Evolutionary conservation across 2,329 filamentous ascomycete species (phyloP), one percentile per base, ranked within the genome.

Genomic region (Alternaria postmessia): DNA sequence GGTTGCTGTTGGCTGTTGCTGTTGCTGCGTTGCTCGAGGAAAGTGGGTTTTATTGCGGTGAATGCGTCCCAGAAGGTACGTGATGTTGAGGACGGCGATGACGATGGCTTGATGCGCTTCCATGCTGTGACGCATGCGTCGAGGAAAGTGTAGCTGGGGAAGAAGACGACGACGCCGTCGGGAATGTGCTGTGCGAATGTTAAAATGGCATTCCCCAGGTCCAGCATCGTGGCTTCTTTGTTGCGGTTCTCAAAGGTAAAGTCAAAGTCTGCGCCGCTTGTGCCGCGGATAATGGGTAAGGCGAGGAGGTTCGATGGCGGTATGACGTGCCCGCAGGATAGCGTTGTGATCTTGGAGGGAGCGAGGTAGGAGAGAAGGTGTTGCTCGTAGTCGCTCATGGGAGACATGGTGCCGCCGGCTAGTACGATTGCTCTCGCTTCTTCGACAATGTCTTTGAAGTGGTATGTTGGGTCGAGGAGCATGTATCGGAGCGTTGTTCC

Each of bases 341-440:
- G 86, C 0, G 92, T 97, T 9, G 86, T 89, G 44, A 98, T 86
- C 57, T 87, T 87, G 0, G 82, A 78, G 0, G 84, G 68, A 0
- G 86, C 75, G 0, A 97, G 78, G 49, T 91, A 90, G 0, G 94
- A 91, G 63, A 99, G 95, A 0, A 99, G 84, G 70, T 97, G 92
- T 4, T 90, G 86, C 36, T 86, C 89, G 78, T 97, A 99, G 79
- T 98, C 95, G 24, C 90, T 87, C 82, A 98, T 96, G 0, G 95
- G 95, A 3, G 95, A 96, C 95, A 99, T 98, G 26, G 95, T 99
- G 22, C 95, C 95, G 59, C 95, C 95, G 0, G 94, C 95, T 4
- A 99, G 83, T 42, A 99, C 90, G 4, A 99, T 91, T 2, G 94
- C 92, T 59, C 93, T 86, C 0, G 95, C 93, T 63, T 91, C 89